phyloP scores from a whole-genome alignment of 1,284 basidiomycete species.

The Trichosporon inkin region DNA sequence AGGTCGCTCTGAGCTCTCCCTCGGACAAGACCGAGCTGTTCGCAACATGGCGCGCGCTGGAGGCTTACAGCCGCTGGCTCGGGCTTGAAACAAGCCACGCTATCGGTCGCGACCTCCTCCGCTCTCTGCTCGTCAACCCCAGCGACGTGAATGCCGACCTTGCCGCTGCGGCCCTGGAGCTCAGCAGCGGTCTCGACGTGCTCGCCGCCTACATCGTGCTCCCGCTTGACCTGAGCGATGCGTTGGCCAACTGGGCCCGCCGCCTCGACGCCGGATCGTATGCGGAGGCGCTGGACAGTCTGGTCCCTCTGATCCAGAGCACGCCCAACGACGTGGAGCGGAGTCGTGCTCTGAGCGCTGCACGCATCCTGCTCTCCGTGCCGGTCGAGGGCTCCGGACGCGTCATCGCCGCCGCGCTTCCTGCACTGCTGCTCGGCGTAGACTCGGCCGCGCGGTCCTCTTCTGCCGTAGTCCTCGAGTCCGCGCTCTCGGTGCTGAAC shows the following conservation, averaged over 20 bases:
- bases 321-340: neutral
- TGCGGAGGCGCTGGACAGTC: neutral
- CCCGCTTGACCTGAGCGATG: slow-evolving; percentile 1
- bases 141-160: neutral
- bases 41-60: slow-evolving; percentile 6
- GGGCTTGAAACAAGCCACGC: neutral
- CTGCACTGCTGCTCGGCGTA: slow-evolving; percentile 13
- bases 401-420: slow-evolving; percentile 8
- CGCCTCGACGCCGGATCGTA: neutral
- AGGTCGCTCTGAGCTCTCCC: neutral
- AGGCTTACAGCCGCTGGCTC: slow-evolving; percentile 10
- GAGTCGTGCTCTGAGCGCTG: slow-evolving; percentile 13
- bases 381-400: slow-evolving; percentile 20
- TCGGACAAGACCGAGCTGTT: neutral
- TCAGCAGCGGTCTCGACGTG: neutral
- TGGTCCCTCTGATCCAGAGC: neutral
- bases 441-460: neutral
- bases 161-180: slow-evolving; percentile 12
- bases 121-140: neutral
- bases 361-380: slow-evolving; percentile 13
- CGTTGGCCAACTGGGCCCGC: neutral
- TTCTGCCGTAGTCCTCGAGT: neutral
- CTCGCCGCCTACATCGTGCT: slow-evolving; percentile 20
- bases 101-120: slow-evolving; percentile 11
- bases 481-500: slow-evolving; percentile 11